Percentiles rank a stretch among this genome's conserved stretches.
Conservation (phyloP, 495 filamentous ascomycete genomes). For the Pseudoneurospora amorphoporcata region DNA sequence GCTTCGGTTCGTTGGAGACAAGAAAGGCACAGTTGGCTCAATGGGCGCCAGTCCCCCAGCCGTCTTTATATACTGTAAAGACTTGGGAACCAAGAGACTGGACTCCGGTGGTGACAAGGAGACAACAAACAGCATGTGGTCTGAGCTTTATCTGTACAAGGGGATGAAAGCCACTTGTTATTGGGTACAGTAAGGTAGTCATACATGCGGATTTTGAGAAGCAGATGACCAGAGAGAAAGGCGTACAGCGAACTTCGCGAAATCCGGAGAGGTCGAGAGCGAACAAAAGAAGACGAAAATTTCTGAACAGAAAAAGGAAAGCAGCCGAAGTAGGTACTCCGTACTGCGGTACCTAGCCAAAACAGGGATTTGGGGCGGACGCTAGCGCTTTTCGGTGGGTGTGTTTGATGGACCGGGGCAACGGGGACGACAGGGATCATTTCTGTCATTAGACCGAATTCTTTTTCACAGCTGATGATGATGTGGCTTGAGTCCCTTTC, state of each 20-base stretch:
- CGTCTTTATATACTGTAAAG: not conserved
- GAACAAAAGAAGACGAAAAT: not conserved
- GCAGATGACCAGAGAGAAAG: not conserved
- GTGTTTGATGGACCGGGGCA: not conserved
- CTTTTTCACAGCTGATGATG: conserved; percentile 10
- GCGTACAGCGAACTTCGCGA: not conserved
- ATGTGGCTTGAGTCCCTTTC: conserved; percentile 1
- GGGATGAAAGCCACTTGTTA: not conserved
- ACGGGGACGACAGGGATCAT: not conserved
- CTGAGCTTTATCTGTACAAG: not conserved
- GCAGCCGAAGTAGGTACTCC: not conserved
- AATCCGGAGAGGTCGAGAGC: not conserved
- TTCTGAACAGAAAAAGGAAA: not conserved
- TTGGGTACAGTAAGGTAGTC: not conserved
- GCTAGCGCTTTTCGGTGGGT: not conserved
- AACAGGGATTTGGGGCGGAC: not conserved
- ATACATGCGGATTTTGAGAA: not conserved
- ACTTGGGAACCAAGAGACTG: not conserved
- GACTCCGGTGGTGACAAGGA: not conserved
- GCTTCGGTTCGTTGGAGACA: not conserved
- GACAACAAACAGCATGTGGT: not conserved
- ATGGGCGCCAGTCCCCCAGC: not conserved
- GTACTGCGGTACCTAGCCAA: not conserved
- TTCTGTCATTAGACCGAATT: not conserved
- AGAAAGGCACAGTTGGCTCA: not conserved